These are phyloP conservation scores for Vigna hirtella DNA, from an alignment of 306 rosid species.

Conservation along the genomic window DNA sequence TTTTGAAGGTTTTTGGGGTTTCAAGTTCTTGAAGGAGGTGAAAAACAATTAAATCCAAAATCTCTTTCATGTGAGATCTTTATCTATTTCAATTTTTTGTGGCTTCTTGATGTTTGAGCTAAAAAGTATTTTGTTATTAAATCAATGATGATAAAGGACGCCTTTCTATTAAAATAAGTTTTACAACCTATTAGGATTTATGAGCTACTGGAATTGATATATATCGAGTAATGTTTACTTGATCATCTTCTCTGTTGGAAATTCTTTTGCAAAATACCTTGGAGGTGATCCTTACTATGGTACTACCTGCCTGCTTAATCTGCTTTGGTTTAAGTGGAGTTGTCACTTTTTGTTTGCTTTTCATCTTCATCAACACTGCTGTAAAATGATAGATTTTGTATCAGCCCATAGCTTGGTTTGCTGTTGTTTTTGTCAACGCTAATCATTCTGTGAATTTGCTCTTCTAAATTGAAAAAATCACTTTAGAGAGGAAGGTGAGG, in stretches of 20 bases:
- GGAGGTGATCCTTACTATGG: not conserved
- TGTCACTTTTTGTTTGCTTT: conserved; percentile 18
- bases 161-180: conserved; percentile 23
- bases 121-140: conserved; percentile 2
- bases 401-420: not conserved
- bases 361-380: conserved; percentile 2
- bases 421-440: not conserved
- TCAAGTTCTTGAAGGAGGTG: conserved; percentile 70
- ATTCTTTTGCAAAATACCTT: not conserved
- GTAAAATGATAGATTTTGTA: not conserved
- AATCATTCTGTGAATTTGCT: not conserved
- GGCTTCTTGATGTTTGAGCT: conserved; percentile 28
- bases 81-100: conserved; percentile 33
- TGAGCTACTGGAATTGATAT: conserved; percentile 29
- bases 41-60: conserved; percentile 53
- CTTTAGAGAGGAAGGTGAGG: not conserved
- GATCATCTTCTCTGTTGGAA: conserved; percentile 13
- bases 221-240: conserved; percentile 4
- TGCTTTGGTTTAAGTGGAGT: not conserved
- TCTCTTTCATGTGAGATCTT: conserved; percentile 63
- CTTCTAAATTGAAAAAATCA: not conserved
- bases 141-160: conserved; percentile 16
- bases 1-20: conserved; percentile 83
- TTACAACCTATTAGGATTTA: not conserved
- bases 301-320: conserved; percentile 20